phyloP scores from a whole-genome alignment of 75 land plant species.

The Pinus taeda region DNA sequence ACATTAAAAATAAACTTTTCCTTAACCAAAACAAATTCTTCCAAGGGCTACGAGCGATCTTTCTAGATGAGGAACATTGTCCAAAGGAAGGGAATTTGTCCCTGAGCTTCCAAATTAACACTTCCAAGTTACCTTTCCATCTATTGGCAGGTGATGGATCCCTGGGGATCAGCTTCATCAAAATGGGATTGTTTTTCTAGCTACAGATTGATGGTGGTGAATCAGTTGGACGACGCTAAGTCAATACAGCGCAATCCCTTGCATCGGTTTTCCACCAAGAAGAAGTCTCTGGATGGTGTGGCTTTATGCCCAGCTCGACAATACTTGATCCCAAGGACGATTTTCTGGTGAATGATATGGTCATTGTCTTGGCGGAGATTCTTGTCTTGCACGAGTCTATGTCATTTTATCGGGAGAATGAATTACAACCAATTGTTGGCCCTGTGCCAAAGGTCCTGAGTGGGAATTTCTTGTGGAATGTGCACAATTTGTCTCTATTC shows the following conservation, averaged over 20 bases:
- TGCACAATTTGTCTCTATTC: slow-evolving; percentile 42
- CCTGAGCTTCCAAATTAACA: no score
- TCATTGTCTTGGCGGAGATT: slow-evolving; percentile 41
- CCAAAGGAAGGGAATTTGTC: no score
- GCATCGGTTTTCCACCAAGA: slow-evolving; percentile 49
- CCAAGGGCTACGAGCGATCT: no score
- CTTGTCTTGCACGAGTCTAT: slow-evolving; percentile 38
- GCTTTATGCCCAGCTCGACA: slow-evolving; percentile 36
- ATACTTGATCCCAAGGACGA: slow-evolving; percentile 39
- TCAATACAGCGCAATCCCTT: slow-evolving; percentile 43
- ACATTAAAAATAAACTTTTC: no score
- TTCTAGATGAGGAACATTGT: no score
- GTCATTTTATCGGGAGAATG: slow-evolving; percentile 37
- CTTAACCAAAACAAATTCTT: no score
- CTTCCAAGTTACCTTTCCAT: slow-evolving; percentile 32
- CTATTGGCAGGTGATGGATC: slow-evolving; percentile 52
- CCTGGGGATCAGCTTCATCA: not conserved
- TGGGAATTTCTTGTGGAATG: slow-evolving; percentile 52
- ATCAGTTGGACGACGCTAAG: slow-evolving; percentile 40
- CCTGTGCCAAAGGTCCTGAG: slow-evolving; percentile 37
- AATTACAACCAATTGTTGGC: slow-evolving; percentile 22
- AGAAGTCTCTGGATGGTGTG: slow-evolving; percentile 58
- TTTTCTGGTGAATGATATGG: slow-evolving; percentile 31
- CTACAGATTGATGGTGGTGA: slow-evolving; percentile 2
- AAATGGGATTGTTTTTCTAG: no score